Percentiles rank a stretch among this genome's conserved stretches.
phyloP scores from a whole-genome alignment of 495 filamentous ascomycete species.

The Podospora comata region DNA sequence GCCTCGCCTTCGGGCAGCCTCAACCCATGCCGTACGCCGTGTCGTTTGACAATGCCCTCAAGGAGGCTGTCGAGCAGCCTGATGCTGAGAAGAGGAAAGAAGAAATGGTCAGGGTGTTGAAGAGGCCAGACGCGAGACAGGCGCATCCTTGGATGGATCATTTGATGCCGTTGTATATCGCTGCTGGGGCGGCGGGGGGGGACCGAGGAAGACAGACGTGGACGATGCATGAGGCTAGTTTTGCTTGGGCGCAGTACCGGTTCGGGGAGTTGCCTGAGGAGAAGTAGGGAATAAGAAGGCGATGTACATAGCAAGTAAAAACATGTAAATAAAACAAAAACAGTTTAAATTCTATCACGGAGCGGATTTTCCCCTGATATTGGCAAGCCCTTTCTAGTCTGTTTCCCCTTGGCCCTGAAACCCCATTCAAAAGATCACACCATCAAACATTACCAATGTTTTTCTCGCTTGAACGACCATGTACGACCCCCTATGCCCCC shows the following conservation, averaged over 20 bases:
- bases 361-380: neutral
- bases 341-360: neutral
- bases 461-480: neutral
- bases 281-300: constrained; percentile 1
- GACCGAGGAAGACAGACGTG: constrained; percentile 61
- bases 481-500: neutral
- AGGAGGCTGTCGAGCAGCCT: constrained; percentile 58
- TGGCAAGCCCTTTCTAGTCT: neutral
- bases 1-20: constrained; percentile 43
- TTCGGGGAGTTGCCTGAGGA: constrained; percentile 57
- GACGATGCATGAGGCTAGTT: constrained; percentile 62
- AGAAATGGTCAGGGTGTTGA: constrained; percentile 57
- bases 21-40: constrained; percentile 61
- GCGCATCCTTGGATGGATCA: constrained; percentile 81
- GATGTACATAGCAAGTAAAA: neutral
- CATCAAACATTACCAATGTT: neutral
- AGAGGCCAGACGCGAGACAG: constrained; percentile 63
- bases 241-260: constrained; percentile 73
- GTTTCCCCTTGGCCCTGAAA: neutral
- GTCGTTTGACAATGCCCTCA: constrained; percentile 76
- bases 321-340: neutral
- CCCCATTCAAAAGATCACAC: neutral
- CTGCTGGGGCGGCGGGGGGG: constrained; percentile 64
- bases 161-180: constrained; percentile 73
- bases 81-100: constrained; percentile 54